Evolutionary conservation across 2,329 filamentous ascomycete species (phyloP), one percentile per base, ranked within the genome.

Genomic region (Verticillium tricorpus): DNA sequence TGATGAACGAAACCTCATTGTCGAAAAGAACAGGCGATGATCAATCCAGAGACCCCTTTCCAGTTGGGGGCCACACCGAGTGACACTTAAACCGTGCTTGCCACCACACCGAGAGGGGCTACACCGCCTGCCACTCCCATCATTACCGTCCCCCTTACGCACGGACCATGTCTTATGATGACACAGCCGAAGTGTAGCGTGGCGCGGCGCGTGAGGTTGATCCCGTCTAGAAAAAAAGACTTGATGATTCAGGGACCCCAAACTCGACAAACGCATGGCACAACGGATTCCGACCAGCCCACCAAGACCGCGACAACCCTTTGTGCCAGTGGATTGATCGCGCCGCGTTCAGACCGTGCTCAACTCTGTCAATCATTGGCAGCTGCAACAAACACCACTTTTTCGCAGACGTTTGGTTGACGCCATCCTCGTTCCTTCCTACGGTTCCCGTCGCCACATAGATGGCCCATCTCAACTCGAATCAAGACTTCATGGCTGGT

Each of bases 401-500:
- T 8, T 14, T 9, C 4, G 34, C 34, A 35, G 22, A 2, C 40
- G 8, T 17, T 50, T 22, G 11, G 8, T 22, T 50, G 17, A 28
- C 28, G 28, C 28, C 28, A 15, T 9, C 22, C 54, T 31, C 31
- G 25, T 14, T 32, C 28, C 39, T 37, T 9, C 15, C 34, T 58
- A 34, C 34, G 5, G 1, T 32, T 34, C 28, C 8, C 5, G 5
- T 56, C 54, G 54, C 54, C 54, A 56, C 54, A 32, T 55, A 64
- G n/a, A 77, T 77, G 75, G 68, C 73, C 58, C 71, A 75, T 58
- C 68, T 69, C 50, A 71, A 72, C 58, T 65, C 64, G 40, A 62
- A 69, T 40, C 28, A 66, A 28, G 59, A 63, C 54, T 70, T 74
- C 61, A 68, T 72, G 64, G 65, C 71, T 56, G 69, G 69, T 63